Evolutionary conservation across 305 asterid genomes (phyloP).

Genomic region (Striga hermonthica): DNA sequence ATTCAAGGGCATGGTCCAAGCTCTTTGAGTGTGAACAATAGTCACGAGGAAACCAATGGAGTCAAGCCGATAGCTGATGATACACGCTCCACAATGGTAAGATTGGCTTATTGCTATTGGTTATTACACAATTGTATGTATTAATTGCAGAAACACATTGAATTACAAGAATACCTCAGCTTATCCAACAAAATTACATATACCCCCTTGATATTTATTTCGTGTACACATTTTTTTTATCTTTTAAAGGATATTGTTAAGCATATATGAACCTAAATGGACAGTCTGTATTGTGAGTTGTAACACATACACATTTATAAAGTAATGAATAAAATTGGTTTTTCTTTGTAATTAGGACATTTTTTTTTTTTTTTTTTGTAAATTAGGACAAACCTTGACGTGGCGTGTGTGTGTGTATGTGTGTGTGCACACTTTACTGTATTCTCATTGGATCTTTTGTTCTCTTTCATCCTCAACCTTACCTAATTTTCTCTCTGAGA

Average conservation of each 20-base stretch:
- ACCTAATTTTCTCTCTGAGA: slow-evolving; percentile 25
- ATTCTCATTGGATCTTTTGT: background rate
- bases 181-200: background rate
- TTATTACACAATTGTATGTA: too few relatives aligned
- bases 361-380: background rate
- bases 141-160: too few relatives aligned
- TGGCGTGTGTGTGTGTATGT: background rate
- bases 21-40: slow-evolving; percentile 44
- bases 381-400: background rate
- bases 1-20: slow-evolving; percentile 45
- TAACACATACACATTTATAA: background rate
- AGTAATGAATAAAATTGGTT: background rate
- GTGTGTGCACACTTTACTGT: background rate
- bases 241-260: background rate
- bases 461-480: too few relatives aligned
- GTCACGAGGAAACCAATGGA: slow-evolving; percentile 48
- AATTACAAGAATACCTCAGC: background rate
- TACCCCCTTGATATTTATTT: background rate
- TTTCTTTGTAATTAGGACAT: too few relatives aligned
- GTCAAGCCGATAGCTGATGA: slow-evolving; percentile 45
- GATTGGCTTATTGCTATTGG: slow-evolving; percentile 27
- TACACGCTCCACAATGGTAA: slow-evolving; percentile 49
- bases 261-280: background rate
- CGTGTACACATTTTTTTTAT: background rate
- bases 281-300: background rate